These are phyloP conservation scores for Fusarium guadeloupense DNA, from an alignment of 2,329 filamentous ascomycete genomes.

Conservation along the genomic window DNA sequence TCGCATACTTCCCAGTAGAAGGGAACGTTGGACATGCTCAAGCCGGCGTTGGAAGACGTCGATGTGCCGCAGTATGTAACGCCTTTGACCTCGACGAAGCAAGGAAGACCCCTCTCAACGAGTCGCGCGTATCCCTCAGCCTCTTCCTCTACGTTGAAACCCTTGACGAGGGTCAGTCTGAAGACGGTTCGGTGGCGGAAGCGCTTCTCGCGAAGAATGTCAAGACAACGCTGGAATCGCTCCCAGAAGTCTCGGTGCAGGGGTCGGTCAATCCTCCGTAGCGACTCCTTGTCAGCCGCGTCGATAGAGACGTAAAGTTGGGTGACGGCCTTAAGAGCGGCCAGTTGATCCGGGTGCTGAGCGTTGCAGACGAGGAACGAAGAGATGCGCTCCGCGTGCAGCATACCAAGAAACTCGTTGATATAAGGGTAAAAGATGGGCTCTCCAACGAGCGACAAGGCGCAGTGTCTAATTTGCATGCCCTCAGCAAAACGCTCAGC, in stretches of 20 bases:
- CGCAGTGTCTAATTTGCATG: conserved; percentile 92
- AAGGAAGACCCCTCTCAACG: conserved; percentile 84
- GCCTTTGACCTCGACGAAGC: conserved; percentile 95
- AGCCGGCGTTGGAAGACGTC: conserved; percentile 81
- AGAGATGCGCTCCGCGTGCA: conserved; percentile 87
- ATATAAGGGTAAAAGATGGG: conserved; percentile 99
- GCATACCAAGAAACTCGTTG: conserved; percentile 85
- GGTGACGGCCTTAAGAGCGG: conserved; percentile 82
- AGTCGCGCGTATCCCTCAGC: conserved; percentile 89
- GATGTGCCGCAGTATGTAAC: conserved; percentile 96
- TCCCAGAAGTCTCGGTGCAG: conserved; percentile 98
- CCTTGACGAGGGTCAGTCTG: conserved; percentile 93
- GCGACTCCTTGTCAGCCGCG: conserved; percentile 86
- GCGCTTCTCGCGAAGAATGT: conserved; percentile 85
- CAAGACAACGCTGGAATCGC: conserved; percentile 88
- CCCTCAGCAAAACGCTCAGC: conserved; percentile 93
- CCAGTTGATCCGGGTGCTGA: conserved; percentile 92
- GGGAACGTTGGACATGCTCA: conserved; percentile 97
- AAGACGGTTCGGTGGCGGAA: conserved; percentile 93
- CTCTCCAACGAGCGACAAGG: conserved; percentile 90
- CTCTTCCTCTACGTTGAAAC: conserved; percentile 97
- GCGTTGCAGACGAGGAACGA: conserved; percentile 97
- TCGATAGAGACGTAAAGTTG: conserved; percentile 98
- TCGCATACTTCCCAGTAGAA: conserved; percentile 91
- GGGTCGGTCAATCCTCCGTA: conserved; percentile 89